Percentiles rank a stretch among this genome's conserved stretches.
Evolutionary conservation across 768 basidiomycete genomes (phyloP).

Genomic region (Agrocybe chaxingu): DNA sequence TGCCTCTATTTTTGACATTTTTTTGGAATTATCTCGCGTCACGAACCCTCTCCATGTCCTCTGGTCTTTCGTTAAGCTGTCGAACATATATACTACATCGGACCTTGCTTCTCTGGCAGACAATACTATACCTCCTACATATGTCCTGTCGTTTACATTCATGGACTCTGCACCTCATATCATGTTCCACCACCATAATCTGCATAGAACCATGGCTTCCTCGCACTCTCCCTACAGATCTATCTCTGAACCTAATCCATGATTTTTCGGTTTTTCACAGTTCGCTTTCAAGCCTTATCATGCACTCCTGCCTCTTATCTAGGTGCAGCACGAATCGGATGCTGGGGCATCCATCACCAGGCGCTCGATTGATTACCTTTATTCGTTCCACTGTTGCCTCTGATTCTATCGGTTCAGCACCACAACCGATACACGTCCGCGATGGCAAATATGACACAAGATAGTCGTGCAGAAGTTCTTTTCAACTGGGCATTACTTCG

Average conservation of each 20-base stretch:
- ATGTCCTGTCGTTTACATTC: slow-evolving; percentile 13
- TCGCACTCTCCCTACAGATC: background rate
- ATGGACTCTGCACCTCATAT: slow-evolving; percentile 5
- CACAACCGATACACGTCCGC: too few species aligned
- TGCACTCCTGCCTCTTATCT: too few species aligned
- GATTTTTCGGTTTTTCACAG: background rate
- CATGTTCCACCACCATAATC: slow-evolving; percentile 16
- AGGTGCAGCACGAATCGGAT: too few species aligned
- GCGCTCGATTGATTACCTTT: too few species aligned
- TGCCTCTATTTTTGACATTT: slow-evolving; percentile 7
- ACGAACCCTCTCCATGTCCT: slow-evolving; percentile 16
- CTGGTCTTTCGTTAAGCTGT: slow-evolving; percentile 9
- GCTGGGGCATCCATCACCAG: too few species aligned
- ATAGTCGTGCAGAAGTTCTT: too few species aligned
- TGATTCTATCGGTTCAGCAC: too few species aligned
- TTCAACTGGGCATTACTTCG: too few species aligned
- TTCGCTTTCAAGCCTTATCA: too few species aligned
- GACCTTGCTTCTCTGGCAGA: slow-evolving; percentile 11
- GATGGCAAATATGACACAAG: too few species aligned
- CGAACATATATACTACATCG: slow-evolving; percentile 13
- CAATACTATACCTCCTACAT: slow-evolving; percentile 9
- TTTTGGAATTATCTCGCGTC: slow-evolving; percentile 13
- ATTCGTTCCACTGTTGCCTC: too few species aligned
- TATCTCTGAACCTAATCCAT: background rate
- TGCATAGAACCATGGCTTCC: slow-evolving; percentile 11